Percentiles rank a stretch among this genome's conserved stretches.
Conservation (phyloP, 2,329 filamentous ascomycete species). For the Colletotrichum chlorophyti region DNA sequence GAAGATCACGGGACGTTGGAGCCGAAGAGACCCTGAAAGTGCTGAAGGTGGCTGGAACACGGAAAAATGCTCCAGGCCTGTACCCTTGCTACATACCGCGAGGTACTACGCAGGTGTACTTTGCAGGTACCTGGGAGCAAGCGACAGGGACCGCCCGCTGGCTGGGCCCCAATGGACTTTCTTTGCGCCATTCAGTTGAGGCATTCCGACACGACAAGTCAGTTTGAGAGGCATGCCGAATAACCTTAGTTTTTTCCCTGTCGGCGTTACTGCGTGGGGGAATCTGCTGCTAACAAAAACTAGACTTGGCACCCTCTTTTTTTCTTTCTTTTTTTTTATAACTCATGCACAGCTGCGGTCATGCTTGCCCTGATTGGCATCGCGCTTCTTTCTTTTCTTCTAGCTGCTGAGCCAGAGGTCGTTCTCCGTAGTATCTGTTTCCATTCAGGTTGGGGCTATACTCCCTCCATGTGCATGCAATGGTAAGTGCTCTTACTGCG, state of each 20-base stretch:
- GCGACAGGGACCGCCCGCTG: not conserved
- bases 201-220: slow-evolving; percentile 15
- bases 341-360: not conserved
- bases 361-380: not conserved
- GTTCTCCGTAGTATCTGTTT: too few relatives aligned
- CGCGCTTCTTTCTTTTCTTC: not conserved
- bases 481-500: too few relatives aligned
- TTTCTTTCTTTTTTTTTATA: too few relatives aligned
- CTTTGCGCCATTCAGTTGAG: slow-evolving; percentile 14
- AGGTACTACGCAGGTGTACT: too few relatives aligned
- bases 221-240: slow-evolving; percentile 12
- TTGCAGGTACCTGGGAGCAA: not conserved
- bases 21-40: too few relatives aligned
- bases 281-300: slow-evolving; percentile 12
- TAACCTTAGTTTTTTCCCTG: slow-evolving; percentile 14
- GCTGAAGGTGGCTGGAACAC: too few relatives aligned
- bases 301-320: slow-evolving; percentile 1
- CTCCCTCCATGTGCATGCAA: too few relatives aligned
- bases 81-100: too few relatives aligned
- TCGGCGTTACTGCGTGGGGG: too few relatives aligned
- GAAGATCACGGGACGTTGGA: too few relatives aligned
- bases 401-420: not conserved
- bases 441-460: too few relatives aligned
- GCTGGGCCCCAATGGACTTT: slow-evolving; percentile 6
- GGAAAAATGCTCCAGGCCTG: too few relatives aligned